phyloP scores from a whole-genome alignment of 805 yeast genomes.

The Zygosaccharomyces pseudorouxii region DNA sequence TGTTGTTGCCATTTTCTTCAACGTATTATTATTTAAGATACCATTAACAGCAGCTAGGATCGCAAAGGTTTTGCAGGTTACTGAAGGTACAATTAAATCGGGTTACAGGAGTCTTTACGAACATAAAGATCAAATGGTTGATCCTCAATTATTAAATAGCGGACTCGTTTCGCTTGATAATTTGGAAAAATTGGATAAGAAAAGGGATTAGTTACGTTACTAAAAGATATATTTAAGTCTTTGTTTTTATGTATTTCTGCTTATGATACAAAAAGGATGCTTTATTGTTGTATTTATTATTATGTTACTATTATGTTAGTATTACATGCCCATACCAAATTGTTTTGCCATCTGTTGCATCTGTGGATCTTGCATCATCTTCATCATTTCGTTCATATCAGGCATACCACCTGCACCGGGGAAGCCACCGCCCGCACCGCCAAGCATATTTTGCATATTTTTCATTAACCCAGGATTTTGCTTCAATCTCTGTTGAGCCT shows the following conservation, averaged over 20 bases:
- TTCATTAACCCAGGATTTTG: slow-evolving; percentile 75
- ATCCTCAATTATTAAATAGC: slow-evolving; percentile 31
- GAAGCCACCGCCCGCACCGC: slow-evolving; percentile 41
- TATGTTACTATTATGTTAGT: neutral
- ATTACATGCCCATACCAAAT: slow-evolving; percentile 38
- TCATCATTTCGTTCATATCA: slow-evolving; percentile 61
- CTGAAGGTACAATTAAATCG: slow-evolving; percentile 95
- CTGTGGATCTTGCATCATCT: slow-evolving; percentile 48
- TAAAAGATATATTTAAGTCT: slow-evolving; percentile 5
- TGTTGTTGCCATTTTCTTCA: slow-evolving; percentile 94
- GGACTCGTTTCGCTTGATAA: slow-evolving; percentile 30
- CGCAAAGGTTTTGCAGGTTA: slow-evolving; percentile 92
- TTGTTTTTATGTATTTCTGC: neutral
- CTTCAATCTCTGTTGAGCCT: slow-evolving; percentile 58
- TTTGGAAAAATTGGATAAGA: slow-evolving; percentile 32
- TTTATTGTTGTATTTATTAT: neutral
- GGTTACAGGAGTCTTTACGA: slow-evolving; percentile 79
- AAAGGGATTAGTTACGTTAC: slow-evolving; percentile 21
- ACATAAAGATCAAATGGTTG: slow-evolving; percentile 59
- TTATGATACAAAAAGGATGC: slow-evolving; percentile 1
- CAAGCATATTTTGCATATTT: slow-evolving; percentile 66
- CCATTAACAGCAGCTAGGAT: slow-evolving; percentile 73
- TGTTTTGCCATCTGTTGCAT: slow-evolving; percentile 48
- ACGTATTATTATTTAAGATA: slow-evolving; percentile 77
- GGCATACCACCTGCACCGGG: slow-evolving; percentile 58